Evolutionary conservation across 768 basidiomycete genomes (phyloP).

Genomic region (Dacryopinax primogenitus): DNA sequence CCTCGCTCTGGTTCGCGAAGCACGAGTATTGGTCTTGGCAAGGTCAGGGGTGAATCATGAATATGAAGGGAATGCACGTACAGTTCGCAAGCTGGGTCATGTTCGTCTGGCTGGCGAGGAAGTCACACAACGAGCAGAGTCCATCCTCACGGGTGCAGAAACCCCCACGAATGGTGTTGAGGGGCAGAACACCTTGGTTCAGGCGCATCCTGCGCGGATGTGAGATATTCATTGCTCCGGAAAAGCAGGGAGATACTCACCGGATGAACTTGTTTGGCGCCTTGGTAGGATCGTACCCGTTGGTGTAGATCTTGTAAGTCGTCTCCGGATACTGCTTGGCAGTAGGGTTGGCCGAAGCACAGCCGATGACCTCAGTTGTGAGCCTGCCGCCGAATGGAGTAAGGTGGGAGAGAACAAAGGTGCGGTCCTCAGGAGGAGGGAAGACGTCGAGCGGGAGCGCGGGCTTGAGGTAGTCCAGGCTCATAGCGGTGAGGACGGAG

Average conservation of each 20-base stretch:
- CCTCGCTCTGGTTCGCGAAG: slow-evolving; percentile 4
- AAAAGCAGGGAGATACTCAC: background rate
- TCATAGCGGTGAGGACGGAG: slow-evolving; percentile 6
- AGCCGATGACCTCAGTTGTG: slow-evolving; percentile 10
- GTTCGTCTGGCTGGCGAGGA: background rate
- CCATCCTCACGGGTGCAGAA: background rate
- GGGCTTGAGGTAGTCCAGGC: slow-evolving; percentile 7
- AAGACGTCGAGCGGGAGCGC: background rate
- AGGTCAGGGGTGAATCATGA: background rate
- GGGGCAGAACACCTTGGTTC: background rate
- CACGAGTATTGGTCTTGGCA: background rate
- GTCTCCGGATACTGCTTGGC: slow-evolving; percentile 6
- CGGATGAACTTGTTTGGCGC: slow-evolving; percentile 10
- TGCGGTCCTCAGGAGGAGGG: slow-evolving; percentile 4
- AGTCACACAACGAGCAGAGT: background rate
- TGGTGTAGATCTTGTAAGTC: slow-evolving; percentile 2
- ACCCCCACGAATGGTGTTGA: background rate
- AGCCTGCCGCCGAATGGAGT: slow-evolving; percentile 7
- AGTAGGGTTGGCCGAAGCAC: background rate
- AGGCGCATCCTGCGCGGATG: background rate
- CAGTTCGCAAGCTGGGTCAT: background rate
- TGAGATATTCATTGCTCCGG: background rate
- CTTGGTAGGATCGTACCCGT: slow-evolving; percentile 7
- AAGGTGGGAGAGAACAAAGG: slow-evolving; percentile 5
- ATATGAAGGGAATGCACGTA: background rate